Base-by-base conservation (phyloP, 1,284 basidiomycete genomes). In the Blastosporella zonata region DNA sequence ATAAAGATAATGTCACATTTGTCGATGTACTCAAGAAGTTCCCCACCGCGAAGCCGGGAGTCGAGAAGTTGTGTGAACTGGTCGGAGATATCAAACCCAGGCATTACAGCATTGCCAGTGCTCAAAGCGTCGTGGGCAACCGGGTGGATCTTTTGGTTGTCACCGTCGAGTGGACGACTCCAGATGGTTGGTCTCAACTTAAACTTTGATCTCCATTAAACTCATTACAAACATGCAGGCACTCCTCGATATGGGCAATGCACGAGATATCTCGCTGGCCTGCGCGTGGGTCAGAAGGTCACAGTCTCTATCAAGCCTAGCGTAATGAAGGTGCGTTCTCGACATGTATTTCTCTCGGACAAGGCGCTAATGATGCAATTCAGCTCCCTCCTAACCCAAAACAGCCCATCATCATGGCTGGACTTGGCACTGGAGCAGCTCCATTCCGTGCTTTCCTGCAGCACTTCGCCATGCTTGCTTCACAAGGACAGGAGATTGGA, bases 401-500 rank as follows among this genome's bases (percentile, higher is more conserved):
- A 51, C 93, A 97, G 67, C 96, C 96, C 40, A 80, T 99, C 69
- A 97, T 99, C 72, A 95, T 99, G 91, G 94, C 96, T 42, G 96
- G 96, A 63, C 85, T 99, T 36, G 97, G 96, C 49, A 99, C 97
- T 1, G 96, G 95, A 53, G 96, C 94, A 4, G 96, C 96, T 10
- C 96, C 96, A 34, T 99, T 99, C 90, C 90, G 95, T 47, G 95
- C 96, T 9, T 99, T 98, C 79, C 82, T 97, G 55, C 96, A 98
- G 69, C 85, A 97, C 67, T 87, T 96, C 54, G 94, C 93, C 5
- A 82, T 79, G 78, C 87, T 95, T 59, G 77, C 79, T 35, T 68
- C 81, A 17, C 84, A 91, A 66, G 88, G 89, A 43, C 71, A 88
- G 59, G 77, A 89, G 47, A 82, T 95, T 49, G 96, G 96, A 0